phyloP scores from a whole-genome alignment of 163 green algal species.

The Scenedesmus sp. region DNA sequence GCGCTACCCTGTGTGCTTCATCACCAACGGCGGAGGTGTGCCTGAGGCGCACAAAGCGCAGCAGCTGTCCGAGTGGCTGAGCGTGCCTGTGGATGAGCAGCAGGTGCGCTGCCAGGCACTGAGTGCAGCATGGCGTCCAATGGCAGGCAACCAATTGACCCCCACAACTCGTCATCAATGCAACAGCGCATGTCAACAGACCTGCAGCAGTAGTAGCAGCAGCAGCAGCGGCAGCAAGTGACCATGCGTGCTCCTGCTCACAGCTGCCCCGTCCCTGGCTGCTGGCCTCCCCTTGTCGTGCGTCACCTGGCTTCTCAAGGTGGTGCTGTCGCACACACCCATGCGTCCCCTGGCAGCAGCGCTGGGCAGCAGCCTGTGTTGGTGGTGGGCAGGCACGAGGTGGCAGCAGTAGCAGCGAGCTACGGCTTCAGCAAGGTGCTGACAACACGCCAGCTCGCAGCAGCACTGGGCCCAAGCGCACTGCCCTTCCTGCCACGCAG shows the following conservation, averaged over 20 bases:
- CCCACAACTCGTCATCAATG: too few species aligned
- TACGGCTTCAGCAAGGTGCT: constrained; percentile 77
- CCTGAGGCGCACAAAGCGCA: constrained; percentile 79
- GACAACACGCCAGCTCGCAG: constrained; percentile 68
- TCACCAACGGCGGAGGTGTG: constrained; percentile 91
- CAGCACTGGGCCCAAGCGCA: constrained; percentile 59
- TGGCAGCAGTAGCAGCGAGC: constrained; percentile 57
- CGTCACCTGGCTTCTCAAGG: constrained; percentile 58
- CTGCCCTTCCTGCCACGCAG: constrained; percentile 66
- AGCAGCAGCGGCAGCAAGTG: constrained; percentile 58
- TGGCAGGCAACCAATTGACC: too few species aligned
- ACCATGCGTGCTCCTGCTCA: constrained; percentile 59
- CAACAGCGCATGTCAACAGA: too few species aligned
- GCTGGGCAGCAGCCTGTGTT: constrained; percentile 75
- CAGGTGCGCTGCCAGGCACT: constrained; percentile 66
- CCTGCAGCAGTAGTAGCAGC: background rate
- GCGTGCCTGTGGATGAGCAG: constrained; percentile 64
- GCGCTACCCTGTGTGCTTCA: constrained; percentile 77
- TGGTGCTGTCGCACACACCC: constrained; percentile 88
- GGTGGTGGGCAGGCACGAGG: constrained; percentile 74
- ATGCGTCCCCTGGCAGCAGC: constrained; percentile 70
- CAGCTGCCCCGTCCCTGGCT: background rate
- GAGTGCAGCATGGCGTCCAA: background rate
- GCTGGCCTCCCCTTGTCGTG: background rate
- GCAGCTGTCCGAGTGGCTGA: constrained; percentile 77